These are phyloP conservation scores for Melampsora americana DNA, from an alignment of 1,284 basidiomycete genomes.

Conservation along the genomic window DNA sequence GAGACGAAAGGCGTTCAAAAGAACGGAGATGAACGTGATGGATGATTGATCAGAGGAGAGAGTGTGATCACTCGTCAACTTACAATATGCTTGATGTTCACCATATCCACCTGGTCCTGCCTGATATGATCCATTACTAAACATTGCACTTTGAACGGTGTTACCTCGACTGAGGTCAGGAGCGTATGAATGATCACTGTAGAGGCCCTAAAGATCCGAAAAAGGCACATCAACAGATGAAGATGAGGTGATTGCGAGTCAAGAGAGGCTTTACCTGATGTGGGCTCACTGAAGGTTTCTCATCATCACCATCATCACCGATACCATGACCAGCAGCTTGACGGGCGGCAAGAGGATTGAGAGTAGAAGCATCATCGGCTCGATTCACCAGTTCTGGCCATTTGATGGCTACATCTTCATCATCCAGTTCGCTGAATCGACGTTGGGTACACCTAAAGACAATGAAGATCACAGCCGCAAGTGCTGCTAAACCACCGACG, in stretches of 20 bases:
- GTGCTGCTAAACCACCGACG: slow-evolving; percentile 48
- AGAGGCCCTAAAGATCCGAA: background rate
- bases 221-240: background rate
- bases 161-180: background rate
- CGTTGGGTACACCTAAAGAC: slow-evolving; percentile 48
- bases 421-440: slow-evolving; percentile 49
- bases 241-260: background rate
- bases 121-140: slow-evolving; percentile 4
- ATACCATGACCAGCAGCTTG: slow-evolving; percentile 48
- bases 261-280: background rate
- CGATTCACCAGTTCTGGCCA: slow-evolving; percentile 50
- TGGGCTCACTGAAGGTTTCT: slow-evolving; percentile 31
- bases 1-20: slow-evolving; percentile 14
- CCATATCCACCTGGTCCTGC: background rate
- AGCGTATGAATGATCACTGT: background rate
- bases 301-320: slow-evolving; percentile 48
- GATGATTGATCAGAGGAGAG: slow-evolving; percentile 3
- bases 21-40: too few species aligned
- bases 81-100: background rate
- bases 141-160: too few species aligned
- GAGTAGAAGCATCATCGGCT: slow-evolving; percentile 47
- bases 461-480: slow-evolving; percentile 47
- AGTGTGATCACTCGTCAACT: background rate
- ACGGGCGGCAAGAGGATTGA: slow-evolving; percentile 50
- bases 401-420: slow-evolving; percentile 48